Conservation (phyloP, 768 basidiomycete species). For the Lactifluus echinatus region DNA sequence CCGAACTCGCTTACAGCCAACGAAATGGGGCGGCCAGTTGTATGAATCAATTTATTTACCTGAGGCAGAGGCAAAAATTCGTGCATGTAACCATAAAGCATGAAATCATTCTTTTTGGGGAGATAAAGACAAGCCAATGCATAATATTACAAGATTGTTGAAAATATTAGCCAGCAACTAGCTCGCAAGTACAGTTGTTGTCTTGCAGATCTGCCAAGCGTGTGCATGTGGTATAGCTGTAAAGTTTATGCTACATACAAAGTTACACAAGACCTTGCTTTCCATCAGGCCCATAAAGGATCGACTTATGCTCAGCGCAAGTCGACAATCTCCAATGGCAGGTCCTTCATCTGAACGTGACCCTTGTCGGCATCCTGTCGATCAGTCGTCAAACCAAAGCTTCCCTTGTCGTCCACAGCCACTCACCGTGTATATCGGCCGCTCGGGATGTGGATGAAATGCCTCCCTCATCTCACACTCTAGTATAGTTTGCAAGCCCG, state of each 20-base stretch:
- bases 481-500: conserved; percentile 65
- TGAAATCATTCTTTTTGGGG: not conserved
- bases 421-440: conserved; percentile 81
- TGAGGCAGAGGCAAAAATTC: too few species aligned
- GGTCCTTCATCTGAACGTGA: conserved; percentile 71
- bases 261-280: not conserved
- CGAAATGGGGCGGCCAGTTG: too few species aligned
- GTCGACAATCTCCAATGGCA: conserved; percentile 77
- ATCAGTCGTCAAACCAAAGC: not conserved
- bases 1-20: too few species aligned
- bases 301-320: conserved; percentile 35
- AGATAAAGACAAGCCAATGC: not conserved
- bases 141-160: conserved; percentile 4
- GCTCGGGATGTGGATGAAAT: conserved; percentile 80
- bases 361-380: conserved; percentile 74
- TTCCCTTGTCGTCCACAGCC: not conserved
- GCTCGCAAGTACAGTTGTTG: not conserved
- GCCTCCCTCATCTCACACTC: conserved; percentile 61
- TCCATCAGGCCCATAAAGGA: not conserved
- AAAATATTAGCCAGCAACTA: conserved; percentile 3
- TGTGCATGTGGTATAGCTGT: not conserved
- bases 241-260: conserved; percentile 4
- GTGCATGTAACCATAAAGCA: not conserved
- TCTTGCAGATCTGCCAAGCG: conserved; percentile 1
- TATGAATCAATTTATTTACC: too few species aligned